Evolutionary conservation across 2,329 filamentous ascomycete genomes (phyloP).

Genomic region (Calonectria naviculata): DNA sequence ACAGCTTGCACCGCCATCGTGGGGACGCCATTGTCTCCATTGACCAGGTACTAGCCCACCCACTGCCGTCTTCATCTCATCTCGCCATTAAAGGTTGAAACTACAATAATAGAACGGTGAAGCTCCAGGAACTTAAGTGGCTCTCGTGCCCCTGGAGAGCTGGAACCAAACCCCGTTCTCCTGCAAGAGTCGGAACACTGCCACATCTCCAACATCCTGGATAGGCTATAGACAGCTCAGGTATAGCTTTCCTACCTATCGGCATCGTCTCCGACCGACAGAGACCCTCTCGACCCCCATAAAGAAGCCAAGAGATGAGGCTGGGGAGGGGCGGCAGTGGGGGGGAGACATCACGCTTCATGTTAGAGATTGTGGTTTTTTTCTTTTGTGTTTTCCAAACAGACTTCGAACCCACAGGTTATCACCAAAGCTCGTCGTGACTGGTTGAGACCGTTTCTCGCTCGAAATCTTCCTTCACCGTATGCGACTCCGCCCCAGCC

Average conservation of each 20-base stretch:
- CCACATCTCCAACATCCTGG: slow-evolving; percentile 3
- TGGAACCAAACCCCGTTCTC: slow-evolving; percentile 7
- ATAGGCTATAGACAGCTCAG: not conserved
- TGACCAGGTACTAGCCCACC: not conserved
- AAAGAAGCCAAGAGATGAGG: slow-evolving; percentile 6
- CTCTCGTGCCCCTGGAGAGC: not conserved
- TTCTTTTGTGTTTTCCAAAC: not conserved
- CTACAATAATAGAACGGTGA: slow-evolving; percentile 20
- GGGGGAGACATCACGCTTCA: not conserved
- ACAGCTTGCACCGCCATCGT: slow-evolving; percentile 8
- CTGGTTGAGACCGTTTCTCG: not conserved
- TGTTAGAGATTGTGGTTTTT: slow-evolving; percentile 16
- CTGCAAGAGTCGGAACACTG: slow-evolving; percentile 16
- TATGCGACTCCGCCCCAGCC: slow-evolving; percentile 36
- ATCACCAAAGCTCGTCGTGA: not conserved
- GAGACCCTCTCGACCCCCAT: not conserved
- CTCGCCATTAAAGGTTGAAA: slow-evolving; percentile 6
- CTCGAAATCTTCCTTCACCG: not conserved
- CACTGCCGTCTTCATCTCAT: slow-evolving; percentile 17
- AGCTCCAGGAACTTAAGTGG: not conserved
- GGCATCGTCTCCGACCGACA: slow-evolving; percentile 10
- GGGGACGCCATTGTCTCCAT: slow-evolving; percentile 4
- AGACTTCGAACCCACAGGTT: not conserved
- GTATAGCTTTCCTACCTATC: slow-evolving; percentile 12
- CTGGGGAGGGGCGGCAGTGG: slow-evolving; percentile 1